A percentile compares a stretch with the other conserved stretches of the same genome.
These are phyloP conservation scores for Papiliotrema laurentii DNA, from an alignment of 1,284 basidiomycete species.

Conservation along the genomic window DNA sequence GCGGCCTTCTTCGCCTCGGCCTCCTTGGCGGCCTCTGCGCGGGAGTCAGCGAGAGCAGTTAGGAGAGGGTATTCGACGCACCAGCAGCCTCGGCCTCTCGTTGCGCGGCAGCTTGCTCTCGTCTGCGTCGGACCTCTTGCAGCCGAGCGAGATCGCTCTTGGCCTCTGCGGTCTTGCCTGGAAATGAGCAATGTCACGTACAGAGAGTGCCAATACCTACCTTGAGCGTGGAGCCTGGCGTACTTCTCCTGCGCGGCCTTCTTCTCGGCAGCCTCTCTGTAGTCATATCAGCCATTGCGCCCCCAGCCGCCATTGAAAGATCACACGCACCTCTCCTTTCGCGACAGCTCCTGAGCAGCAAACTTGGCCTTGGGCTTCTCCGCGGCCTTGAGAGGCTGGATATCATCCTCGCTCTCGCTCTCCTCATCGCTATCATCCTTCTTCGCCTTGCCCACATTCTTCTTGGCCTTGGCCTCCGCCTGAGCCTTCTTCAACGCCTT, in stretches of 20 bases:
- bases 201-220: conserved; percentile 48
- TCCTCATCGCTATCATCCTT: conserved; percentile 48
- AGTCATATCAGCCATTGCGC: too few relatives aligned
- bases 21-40: conserved; percentile 38
- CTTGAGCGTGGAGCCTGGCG: conserved; percentile 58
- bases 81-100: conserved; percentile 77
- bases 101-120: conserved; percentile 77
- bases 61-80: conserved; percentile 14
- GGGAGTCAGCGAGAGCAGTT: conserved; percentile 2
- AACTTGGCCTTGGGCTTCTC: conserved; percentile 18
- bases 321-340: conserved; percentile 61
- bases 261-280: conserved; percentile 82
- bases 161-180: conserved; percentile 83
- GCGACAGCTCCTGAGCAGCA: conserved; percentile 52
- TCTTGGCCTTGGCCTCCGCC: conserved; percentile 48
- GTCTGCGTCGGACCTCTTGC: conserved; percentile 75
- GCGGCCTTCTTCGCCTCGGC: conserved; percentile 41
- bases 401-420: conserved; percentile 54
- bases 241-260: conserved; percentile 74
- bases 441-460: conserved; percentile 14
- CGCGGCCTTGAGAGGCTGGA: conserved; percentile 17
- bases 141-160: conserved; percentile 80
- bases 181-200: conserved; percentile 15
- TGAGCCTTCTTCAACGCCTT: conserved; percentile 67
- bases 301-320: background rate